Percentiles rank a stretch among this genome's conserved stretches.
These are phyloP conservation scores for Fonsecaea pugnacius DNA, from an alignment of 2,329 filamentous ascomycete genomes.

Conservation along the genomic window DNA sequence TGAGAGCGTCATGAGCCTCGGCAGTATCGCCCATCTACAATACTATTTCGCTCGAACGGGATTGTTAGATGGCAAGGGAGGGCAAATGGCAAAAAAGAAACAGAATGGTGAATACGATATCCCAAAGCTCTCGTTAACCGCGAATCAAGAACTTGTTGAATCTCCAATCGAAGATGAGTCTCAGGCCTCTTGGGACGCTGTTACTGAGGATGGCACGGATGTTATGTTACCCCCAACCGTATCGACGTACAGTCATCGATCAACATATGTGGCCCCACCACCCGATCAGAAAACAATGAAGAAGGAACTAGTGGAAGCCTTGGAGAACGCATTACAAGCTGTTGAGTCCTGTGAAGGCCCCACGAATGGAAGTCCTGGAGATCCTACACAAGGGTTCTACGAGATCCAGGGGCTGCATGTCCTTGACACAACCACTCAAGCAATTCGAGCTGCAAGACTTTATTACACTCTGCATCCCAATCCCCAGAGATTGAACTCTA, in stretches of 20 bases:
- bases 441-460: conserved; percentile 92
- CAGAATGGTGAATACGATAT: conserved; percentile 52
- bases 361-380: conserved; percentile 48
- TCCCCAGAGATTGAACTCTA: conserved; percentile 79
- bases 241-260: conserved; percentile 89
- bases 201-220: conserved; percentile 68
- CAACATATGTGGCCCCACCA: conserved; percentile 79
- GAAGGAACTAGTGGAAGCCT: conserved; percentile 66
- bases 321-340: conserved; percentile 71
- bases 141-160: conserved; percentile 46
- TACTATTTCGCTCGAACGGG: conserved; percentile 98
- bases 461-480: conserved; percentile 95
- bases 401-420: conserved; percentile 91
- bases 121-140: conserved; percentile 47
- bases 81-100: conserved; percentile 74
- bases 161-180: conserved; percentile 61
- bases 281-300: conserved; percentile 82
- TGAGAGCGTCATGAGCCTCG: conserved; percentile 93
- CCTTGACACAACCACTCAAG: conserved; percentile 87
- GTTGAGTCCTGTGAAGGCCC: conserved; percentile 52
- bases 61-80: conserved; percentile 89
- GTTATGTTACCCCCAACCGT: conserved; percentile 94
- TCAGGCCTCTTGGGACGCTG: conserved; percentile 45
- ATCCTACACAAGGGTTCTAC: conserved; percentile 68
- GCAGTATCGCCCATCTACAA: conserved; percentile 95